phyloP scores from a whole-genome alignment of 345 rosid genomes.

The Eucalyptus pauciflora region DNA sequence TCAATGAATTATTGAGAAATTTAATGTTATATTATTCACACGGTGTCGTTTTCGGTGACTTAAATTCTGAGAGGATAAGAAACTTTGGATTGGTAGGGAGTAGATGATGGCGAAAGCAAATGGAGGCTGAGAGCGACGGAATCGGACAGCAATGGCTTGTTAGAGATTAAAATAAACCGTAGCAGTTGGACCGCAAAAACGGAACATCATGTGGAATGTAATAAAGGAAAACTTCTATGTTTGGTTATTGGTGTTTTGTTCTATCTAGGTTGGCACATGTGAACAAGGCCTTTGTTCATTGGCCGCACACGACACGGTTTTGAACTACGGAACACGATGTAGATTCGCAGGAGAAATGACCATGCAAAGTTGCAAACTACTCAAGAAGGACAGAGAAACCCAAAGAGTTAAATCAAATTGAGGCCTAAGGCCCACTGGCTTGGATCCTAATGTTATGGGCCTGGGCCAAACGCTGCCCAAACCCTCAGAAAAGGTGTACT shows the following conservation, averaged over 20 bases:
- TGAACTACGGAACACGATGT: background rate
- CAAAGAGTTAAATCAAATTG: background rate
- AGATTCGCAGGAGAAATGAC: background rate
- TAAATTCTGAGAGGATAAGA: background rate
- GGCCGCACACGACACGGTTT: background rate
- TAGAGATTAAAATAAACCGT: background rate
- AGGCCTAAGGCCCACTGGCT: background rate
- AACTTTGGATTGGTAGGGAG: background rate
- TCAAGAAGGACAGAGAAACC: background rate
- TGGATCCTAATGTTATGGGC: fast-evolving
- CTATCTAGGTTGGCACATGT: background rate
- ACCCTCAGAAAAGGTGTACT: too few relatives aligned
- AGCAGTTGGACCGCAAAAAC: background rate
- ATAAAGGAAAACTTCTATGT: background rate
- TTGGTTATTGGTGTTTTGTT: background rate
- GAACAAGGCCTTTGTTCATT: background rate
- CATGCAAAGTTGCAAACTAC: background rate
- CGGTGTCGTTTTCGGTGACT: fast-evolving
- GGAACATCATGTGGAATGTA: background rate
- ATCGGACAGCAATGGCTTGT: background rate
- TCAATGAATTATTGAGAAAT: background rate
- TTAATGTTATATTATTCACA: background rate
- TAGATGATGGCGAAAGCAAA: background rate
- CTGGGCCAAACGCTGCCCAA: too few relatives aligned
- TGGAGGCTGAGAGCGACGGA: background rate